Base-by-base conservation (phyloP, 139 green algal species). In the Deuterostichococcus epilithicus region DNA sequence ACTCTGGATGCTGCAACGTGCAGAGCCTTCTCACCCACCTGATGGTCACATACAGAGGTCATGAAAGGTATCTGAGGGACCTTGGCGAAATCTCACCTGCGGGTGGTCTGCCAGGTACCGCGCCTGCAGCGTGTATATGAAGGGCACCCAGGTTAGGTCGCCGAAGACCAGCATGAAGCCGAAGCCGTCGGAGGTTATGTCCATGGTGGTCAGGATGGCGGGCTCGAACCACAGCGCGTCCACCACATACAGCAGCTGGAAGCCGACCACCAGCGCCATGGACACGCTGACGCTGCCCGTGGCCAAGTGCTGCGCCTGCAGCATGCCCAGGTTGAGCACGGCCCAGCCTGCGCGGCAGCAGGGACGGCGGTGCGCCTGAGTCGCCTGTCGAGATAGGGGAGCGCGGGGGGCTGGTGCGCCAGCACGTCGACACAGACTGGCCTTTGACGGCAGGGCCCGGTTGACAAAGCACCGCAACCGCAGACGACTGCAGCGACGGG, bases 141-240 rank as follows among this genome's bases (percentile, higher is more conserved):
- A 99, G 30, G 96, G 96, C 78, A 99, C 94, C 93, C 92, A 98
- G 2, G 92, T 86, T 13, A 98, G 85, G 85, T 99, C 95, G 0
- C 96, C 96, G 83, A 99, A 98, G 0, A 85, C 52, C 58, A 99
- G 89, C 96, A 99, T 99, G 87, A 97, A 99, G 44, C 95, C 95
- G 90, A 99, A 98, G 35, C 94, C 94, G 79, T 99, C 96, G 0
- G 88, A 94, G 45, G 94, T 98, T 83, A 99, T 98, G 87, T 99
- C 96, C 96, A 97, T 98, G 59, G 94, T 98, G 26, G 92, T 97
- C 35, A 98, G 82, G 68, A 98, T 98, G 69, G 91, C 80, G 39
- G 36, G 70, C 86, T 98, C 94, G 76, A 89, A 87, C 69, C 73
- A 88, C 28, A 94, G 74, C 25, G 79, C 83, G 74, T 95, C 90